These are phyloP conservation scores for Phaffia tasmanica DNA, from an alignment of 768 basidiomycete species.

Conservation along the genomic window DNA sequence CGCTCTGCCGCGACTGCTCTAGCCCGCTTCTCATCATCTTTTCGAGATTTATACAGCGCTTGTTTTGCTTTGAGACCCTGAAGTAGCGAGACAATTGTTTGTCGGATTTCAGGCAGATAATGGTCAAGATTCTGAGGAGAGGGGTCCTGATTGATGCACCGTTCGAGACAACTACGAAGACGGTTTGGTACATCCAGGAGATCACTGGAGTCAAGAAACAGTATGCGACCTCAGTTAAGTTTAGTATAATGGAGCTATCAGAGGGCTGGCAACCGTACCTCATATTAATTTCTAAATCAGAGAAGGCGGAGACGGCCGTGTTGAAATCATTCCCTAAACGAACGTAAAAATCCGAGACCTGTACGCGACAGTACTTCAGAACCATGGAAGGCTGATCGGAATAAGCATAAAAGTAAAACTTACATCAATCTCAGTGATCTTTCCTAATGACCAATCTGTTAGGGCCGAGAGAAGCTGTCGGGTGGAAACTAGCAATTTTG, in stretches of 20 bases:
- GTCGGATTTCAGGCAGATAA: conserved; percentile 80
- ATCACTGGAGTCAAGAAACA: conserved; percentile 49
- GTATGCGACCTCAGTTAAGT: background rate
- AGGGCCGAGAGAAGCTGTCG: conserved; percentile 86
- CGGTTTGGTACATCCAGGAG: conserved; percentile 78
- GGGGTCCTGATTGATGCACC: conserved; percentile 83
- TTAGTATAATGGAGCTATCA: background rate
- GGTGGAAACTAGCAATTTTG: conserved; percentile 82
- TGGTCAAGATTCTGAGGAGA: conserved; percentile 69
- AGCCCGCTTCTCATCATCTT: conserved; percentile 17
- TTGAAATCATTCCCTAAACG: conserved; percentile 96
- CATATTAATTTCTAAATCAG: conserved; percentile 76
- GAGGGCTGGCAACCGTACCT: conserved; percentile 48
- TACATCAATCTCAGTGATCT: conserved; percentile 50
- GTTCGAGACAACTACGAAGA: conserved; percentile 75
- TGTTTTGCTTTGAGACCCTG: conserved; percentile 90
- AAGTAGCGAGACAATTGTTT: conserved; percentile 83
- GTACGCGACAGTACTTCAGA: conserved; percentile 29
- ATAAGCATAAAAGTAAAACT: conserved; percentile 27
- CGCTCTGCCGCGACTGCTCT: background rate
- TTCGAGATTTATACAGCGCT: conserved; percentile 50
- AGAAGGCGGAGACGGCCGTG: conserved; percentile 78
- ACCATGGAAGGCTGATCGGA: background rate
- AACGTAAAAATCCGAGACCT: conserved; percentile 96
- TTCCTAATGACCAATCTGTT: conserved; percentile 66